phyloP scores from a whole-genome alignment of 2,329 filamentous ascomycete species.

The Diaporthe longicolla region DNA sequence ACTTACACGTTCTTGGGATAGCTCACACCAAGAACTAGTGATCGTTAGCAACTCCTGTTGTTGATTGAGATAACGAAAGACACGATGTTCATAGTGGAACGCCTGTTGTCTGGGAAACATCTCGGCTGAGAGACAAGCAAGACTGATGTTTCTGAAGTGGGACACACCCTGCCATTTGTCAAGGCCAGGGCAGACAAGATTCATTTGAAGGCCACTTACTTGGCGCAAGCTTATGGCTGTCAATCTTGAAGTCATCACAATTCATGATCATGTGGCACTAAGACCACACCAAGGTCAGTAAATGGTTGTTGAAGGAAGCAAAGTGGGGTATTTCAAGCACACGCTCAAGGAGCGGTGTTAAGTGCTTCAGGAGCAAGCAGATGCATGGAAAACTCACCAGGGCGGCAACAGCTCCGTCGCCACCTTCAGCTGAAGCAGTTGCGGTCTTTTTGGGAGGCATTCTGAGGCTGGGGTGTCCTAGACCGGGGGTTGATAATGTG shows the following conservation, averaged over 20 bases:
- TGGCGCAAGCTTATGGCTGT: slow-evolving; percentile 20
- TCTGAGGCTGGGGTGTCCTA: not conserved
- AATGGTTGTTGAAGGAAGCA: not conserved
- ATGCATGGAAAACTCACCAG: not conserved
- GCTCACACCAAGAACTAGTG: not conserved
- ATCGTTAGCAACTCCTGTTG: not conserved
- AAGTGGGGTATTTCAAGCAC: too few species aligned
- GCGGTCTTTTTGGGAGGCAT: slow-evolving; percentile 25
- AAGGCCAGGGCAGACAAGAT: not conserved
- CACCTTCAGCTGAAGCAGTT: not conserved
- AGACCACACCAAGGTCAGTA: not conserved
- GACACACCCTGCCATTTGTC: not conserved
- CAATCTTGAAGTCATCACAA: slow-evolving; percentile 25
- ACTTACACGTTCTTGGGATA: slow-evolving; percentile 21
- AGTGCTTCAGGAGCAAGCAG: not conserved
- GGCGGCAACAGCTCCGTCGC: not conserved
- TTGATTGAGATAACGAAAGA: not conserved
- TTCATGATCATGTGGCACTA: slow-evolving; percentile 20
- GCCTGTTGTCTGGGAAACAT: not conserved
- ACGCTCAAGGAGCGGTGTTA: too few species aligned
- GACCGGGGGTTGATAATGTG: not conserved
- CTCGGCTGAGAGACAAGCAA: not conserved
- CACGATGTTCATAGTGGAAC: not conserved
- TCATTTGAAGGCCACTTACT: not conserved
- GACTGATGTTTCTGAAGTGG: not conserved